Evolutionary conservation across 2,329 filamentous ascomycete species (phyloP), one percentile per base, ranked within the genome.

Genomic region (Thelonectria rubi): DNA sequence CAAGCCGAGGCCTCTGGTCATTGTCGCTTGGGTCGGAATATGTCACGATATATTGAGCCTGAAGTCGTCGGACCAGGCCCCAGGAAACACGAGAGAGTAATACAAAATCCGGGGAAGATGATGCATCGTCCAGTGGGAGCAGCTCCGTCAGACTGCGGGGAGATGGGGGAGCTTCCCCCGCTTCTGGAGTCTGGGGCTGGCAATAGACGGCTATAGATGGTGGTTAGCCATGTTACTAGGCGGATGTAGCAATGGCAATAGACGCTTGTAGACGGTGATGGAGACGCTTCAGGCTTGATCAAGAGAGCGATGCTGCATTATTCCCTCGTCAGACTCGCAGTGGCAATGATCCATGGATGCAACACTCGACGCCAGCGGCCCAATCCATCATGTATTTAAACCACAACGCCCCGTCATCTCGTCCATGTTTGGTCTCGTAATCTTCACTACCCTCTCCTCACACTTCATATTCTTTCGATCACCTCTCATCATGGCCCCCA

Each of bases 181-280:
- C 55, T 37, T 40, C 34, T 10, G 14, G 45, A 55, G 18, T 55
- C 47, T 32, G 32, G 45, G 51, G 42, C 47, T 56, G 50, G 48
- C 42, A 58, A 40, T 60, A 60, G 60, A 63, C 51, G 60, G 60
- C 26, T 56, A 37, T 56, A 60, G 60, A 63, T 59, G 56, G 60
- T 12, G 14, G 30, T 32, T 42, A 12, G 20, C 39, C 30, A 18
- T 46, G 30, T 17, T 3, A n/a, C 39, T 42, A 9, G 39, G 39
- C 39, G 17, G 2, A 17, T 42, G 18, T 11, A 11, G 24, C 10
- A 3, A 15, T 45, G 55, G 55, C 20, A 58, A 39, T 47, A 58
- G 55, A 53, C 14, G 55, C 48, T 48, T 42, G 32, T 58, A 58
- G 49, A 58, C 32, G 55, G 42, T n/a, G 18, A 15, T 37, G 20